Conservation (phyloP, 2,329 filamentous ascomycete species). For the Aspergillus pseudotamarii region DNA sequence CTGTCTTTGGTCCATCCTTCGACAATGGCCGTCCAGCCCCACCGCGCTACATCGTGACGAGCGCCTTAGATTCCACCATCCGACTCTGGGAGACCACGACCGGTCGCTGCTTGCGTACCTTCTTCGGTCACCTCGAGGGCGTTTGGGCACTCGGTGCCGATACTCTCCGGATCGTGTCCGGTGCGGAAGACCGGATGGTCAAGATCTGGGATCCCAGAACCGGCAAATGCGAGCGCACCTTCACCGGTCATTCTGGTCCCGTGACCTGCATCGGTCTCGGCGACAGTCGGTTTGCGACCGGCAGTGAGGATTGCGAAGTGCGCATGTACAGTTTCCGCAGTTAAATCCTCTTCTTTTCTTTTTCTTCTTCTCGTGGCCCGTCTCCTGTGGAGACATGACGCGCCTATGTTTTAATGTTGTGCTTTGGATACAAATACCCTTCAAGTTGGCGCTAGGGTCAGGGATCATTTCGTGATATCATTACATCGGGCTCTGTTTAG, state of each 20-base stretch:
- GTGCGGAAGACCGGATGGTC: conserved; percentile 90
- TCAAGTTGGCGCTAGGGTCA: conserved; percentile 4
- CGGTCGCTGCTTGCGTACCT: conserved; percentile 81
- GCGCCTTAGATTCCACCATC: conserved; percentile 86
- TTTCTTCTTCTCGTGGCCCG: conserved; percentile 11
- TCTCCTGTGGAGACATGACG: conserved; percentile 1
- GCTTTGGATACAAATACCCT: conserved; percentile 8
- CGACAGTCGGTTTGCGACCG: conserved; percentile 85
- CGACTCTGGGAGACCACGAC: conserved; percentile 87
- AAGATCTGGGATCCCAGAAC: conserved; percentile 94
- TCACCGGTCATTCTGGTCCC: conserved; percentile 85
- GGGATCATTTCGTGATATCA: background rate
- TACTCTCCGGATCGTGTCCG: conserved; percentile 82
- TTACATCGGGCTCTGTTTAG: background rate
- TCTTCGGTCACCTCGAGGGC: conserved; percentile 95
- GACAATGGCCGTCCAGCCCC: conserved; percentile 69
- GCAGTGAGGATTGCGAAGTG: conserved; percentile 91
- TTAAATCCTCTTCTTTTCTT: conserved; percentile 18
- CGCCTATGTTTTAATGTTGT: background rate
- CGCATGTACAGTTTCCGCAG: conserved; percentile 75
- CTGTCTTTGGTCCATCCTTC: conserved; percentile 66
- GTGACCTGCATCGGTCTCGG: conserved; percentile 92
- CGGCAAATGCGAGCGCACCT: conserved; percentile 88
- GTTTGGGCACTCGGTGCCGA: conserved; percentile 93
- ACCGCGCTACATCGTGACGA: conserved; percentile 89